These are phyloP conservation scores for Wickerhamiella azyma DNA, from an alignment of 805 yeast genomes.

Conservation along the genomic window DNA sequence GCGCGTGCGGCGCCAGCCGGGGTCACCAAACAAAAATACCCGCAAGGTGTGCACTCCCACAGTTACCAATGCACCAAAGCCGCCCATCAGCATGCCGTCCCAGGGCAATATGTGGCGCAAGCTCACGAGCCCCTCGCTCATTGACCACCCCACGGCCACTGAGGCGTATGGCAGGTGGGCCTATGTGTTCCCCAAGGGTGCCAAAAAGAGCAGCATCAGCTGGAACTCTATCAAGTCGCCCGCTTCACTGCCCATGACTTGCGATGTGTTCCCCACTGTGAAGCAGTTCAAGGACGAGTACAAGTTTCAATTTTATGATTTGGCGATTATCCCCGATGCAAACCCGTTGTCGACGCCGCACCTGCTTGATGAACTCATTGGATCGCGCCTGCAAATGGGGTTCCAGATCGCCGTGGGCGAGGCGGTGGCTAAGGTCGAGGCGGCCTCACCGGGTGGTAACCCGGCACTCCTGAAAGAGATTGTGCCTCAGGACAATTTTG, in stretches of 20 bases:
- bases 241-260: conserved; percentile 75
- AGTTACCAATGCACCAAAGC: not conserved
- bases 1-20: not conserved
- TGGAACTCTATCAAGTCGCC: conserved; percentile 94
- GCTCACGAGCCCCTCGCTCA: conserved; percentile 56
- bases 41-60: not conserved
- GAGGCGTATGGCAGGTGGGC: conserved; percentile 79
- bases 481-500: conserved; percentile 34
- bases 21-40: not conserved
- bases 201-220: conserved; percentile 54
- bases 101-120: conserved; percentile 39
- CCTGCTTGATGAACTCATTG: conserved; percentile 75
- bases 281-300: conserved; percentile 58
- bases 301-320: conserved; percentile 68
- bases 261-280: conserved; percentile 61
- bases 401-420: conserved; percentile 80
- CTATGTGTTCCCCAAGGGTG: conserved; percentile 68
- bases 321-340: conserved; percentile 43
- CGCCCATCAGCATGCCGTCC: conserved; percentile 2
- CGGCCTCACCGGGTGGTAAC: conserved; percentile 41
- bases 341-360: conserved; percentile 40
- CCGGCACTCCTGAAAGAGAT: conserved; percentile 44
- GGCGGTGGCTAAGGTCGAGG: conserved; percentile 51
- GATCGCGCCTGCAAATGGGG: conserved; percentile 68
- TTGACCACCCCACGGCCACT: conserved; percentile 37